Conservation (phyloP, 2,329 filamentous ascomycete species). For the Didymella pinodella region DNA sequence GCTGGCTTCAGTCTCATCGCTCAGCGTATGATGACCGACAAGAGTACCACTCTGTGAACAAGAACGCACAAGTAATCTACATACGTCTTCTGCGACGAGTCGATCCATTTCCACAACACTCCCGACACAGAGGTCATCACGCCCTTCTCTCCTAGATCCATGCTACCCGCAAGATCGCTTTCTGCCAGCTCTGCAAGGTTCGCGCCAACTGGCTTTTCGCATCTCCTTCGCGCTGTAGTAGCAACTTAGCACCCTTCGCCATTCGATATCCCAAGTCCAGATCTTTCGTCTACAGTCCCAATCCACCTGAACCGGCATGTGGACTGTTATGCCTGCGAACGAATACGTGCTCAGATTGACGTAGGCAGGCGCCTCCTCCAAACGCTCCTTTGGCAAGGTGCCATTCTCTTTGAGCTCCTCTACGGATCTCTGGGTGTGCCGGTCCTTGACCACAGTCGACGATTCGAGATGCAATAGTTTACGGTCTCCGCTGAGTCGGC, state of each 20-base stretch:
- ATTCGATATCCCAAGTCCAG: conserved; percentile 34
- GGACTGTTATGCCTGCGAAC: conserved; percentile 22
- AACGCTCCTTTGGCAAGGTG: conserved; percentile 25
- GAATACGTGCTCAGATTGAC: conserved; percentile 28
- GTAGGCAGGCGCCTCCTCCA: conserved; percentile 29
- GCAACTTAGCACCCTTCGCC: conserved; percentile 28
- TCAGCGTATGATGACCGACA: conserved; percentile 72
- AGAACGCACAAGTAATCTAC: not conserved
- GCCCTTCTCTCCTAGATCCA: not conserved
- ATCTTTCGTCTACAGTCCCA: conserved; percentile 30
- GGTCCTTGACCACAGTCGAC: conserved; percentile 11
- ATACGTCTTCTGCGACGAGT: not conserved
- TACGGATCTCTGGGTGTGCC: conserved; percentile 15
- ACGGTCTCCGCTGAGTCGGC: conserved; percentile 9
- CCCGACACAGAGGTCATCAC: not conserved
- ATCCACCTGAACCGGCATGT: conserved; percentile 18
- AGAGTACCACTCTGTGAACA: conserved; percentile 18
- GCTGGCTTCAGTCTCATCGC: conserved; percentile 93
- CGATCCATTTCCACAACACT: too few relatives aligned
- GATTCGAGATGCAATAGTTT: conserved; percentile 21
- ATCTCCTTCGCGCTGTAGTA: conserved; percentile 29
- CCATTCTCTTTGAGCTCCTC: conserved; percentile 23
- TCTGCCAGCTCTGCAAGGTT: not conserved
- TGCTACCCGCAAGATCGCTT: not conserved
- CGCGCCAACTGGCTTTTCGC: not conserved